Conservation (phyloP, 352 stramenopile genomes). For the Phytophthora crassamura region DNA sequence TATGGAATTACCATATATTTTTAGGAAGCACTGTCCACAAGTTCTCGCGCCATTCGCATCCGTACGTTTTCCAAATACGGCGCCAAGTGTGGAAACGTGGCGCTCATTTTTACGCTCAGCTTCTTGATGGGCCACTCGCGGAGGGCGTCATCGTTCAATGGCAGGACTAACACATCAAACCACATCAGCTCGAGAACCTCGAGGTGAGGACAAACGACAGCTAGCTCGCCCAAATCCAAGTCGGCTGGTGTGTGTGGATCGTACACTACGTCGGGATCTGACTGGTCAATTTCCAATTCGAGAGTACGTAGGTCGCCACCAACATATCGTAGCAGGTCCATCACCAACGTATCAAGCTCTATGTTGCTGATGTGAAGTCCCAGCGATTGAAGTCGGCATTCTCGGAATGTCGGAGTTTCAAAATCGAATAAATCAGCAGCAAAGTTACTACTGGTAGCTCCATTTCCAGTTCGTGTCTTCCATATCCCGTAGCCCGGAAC, state of each 20-base stretch:
- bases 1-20: too few species aligned
- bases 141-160: background rate
- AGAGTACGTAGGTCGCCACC: background rate
- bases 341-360: background rate
- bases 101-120: too few species aligned
- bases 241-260: background rate
- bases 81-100: too few species aligned
- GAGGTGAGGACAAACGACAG: background rate
- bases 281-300: background rate
- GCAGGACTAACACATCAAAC: background rate
- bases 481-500: slow-evolving; percentile 2
- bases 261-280: background rate
- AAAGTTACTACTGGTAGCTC: too few species aligned
- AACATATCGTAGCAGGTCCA: background rate
- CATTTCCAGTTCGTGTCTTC: background rate
- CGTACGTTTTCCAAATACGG: background rate
- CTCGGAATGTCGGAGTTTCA: too few species aligned
- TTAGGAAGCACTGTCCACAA: too few species aligned
- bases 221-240: background rate
- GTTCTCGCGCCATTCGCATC: background rate
- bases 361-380: background rate
- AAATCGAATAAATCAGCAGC: too few species aligned
- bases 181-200: background rate
- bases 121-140: slow-evolving; percentile 4
- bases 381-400: background rate